Evolutionary conservation across 805 yeast species (phyloP), one percentile per base, ranked within the genome.

Genomic region (Myxozyma vanderwaltii): DNA sequence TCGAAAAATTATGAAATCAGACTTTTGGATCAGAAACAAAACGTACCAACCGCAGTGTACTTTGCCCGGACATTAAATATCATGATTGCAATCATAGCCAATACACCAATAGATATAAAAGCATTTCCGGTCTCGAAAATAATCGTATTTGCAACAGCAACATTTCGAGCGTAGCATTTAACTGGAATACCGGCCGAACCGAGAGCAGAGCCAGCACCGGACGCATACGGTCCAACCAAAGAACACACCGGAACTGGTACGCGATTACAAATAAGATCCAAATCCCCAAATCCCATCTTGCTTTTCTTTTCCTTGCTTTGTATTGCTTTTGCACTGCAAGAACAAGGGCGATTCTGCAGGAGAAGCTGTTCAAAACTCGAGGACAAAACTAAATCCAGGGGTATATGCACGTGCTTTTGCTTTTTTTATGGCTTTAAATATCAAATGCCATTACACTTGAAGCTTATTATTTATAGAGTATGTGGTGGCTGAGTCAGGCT

Each of bases 121-220:
- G 96, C 90, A 63, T 86, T 88, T 29, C 97, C 97, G 13, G 89
- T 79, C 71, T 89, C 89, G 75, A 91, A 92, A 21, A 92, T 89
- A 76, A 89, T 80, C 0, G 98, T 92, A 74, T 92, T 92, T 53
- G 97, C 96, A 41, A 92, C 70, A 65, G 86, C 91, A 23, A 92
- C 89, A 5, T 92, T 81, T 68, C 97, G 77, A 0, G 97, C 86
- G 67, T 89, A 92, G 74, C 98, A 92, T 40, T 74, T 72, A 3
- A 97, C 85, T 29, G 89, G 70, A 27, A 91, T 77, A 1, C 97
- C 96, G 4, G 78, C 72, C 31, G 78, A 15, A 49, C 47, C 45
- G 69, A 62, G 3, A 51, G 61, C 49, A 50, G 56, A 56, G 1
- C 68, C 67, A 4, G 67, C 66, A 54, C 68, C 66, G 13, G 70